Evolutionary conservation across 805 yeast genomes (phyloP).

Genomic region (Helenozyma baotianmanensis): DNA sequence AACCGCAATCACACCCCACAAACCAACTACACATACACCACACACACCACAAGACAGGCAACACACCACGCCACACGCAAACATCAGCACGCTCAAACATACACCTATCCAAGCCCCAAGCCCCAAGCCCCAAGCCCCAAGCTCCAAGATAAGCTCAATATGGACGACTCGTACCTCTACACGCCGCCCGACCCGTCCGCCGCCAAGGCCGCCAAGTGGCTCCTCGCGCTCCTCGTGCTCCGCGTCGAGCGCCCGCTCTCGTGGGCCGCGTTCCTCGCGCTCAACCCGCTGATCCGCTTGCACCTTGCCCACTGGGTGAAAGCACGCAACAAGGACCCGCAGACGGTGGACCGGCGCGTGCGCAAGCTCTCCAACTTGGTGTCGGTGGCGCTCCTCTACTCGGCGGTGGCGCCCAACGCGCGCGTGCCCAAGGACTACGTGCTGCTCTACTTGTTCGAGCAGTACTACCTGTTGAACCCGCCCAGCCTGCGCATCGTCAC

Average conservation of each 20-base stretch:
- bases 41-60: too few species aligned
- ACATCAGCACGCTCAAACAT: too few species aligned
- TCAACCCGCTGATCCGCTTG: conserved; percentile 27
- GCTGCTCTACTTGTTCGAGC: conserved; percentile 28
- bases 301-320: conserved; percentile 1
- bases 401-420: conserved; percentile 22
- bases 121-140: too few species aligned
- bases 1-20: too few species aligned
- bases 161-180: conserved; percentile 14
- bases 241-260: conserved; percentile 21
- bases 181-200: conserved; percentile 5
- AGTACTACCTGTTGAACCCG: conserved; percentile 29
- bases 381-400: conserved; percentile 21
- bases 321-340: conserved; percentile 5
- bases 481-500: conserved; percentile 29
- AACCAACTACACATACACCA: too few species aligned
- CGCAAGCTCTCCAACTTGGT: conserved; percentile 21
- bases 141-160: too few species aligned
- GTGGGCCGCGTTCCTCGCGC: conserved; percentile 29
- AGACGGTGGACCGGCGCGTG: conserved; percentile 13
- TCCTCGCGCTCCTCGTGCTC: conserved; percentile 19
- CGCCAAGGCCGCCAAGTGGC: conserved; percentile 26
- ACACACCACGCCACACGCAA: too few species aligned
- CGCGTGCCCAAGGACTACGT: conserved; percentile 36
- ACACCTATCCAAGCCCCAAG: too few species aligned